Evolutionary conservation across 306 rosid species (phyloP).

Genomic region (Glycine tomentella): DNA sequence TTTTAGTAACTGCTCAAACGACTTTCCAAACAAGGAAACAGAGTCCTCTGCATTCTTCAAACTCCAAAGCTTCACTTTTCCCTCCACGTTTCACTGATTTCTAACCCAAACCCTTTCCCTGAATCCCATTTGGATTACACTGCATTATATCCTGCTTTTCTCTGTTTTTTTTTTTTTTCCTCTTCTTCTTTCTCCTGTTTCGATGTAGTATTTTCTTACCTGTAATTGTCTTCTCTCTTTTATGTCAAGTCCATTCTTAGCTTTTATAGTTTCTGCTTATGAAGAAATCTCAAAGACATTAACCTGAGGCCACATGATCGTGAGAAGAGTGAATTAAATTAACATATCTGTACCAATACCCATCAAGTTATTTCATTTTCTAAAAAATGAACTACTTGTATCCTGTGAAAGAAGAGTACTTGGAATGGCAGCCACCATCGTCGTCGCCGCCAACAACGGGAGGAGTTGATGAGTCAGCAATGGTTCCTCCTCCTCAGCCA

Average conservation of each 20-base stretch:
- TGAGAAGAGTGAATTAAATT: neutral
- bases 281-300: neutral
- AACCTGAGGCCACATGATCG: neutral
- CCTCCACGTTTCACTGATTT: neutral
- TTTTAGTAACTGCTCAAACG: slow-evolving; percentile 53
- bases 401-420: slow-evolving; percentile 67
- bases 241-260: neutral
- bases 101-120: neutral
- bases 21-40: slow-evolving; percentile 50
- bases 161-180: neutral
- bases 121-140: neutral
- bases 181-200: neutral
- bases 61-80: slow-evolving; percentile 10
- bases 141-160: neutral
- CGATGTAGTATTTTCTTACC: too few species aligned
- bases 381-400: slow-evolving; percentile 58
- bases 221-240: neutral
- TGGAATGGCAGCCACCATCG: slow-evolving; percentile 53
- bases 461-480: slow-evolving; percentile 46
- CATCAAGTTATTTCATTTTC: neutral
- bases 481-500: slow-evolving; percentile 67
- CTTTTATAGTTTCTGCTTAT: neutral
- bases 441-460: slow-evolving; percentile 33
- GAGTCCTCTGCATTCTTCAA: slow-evolving; percentile 10
- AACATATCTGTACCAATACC: neutral